A percentile compares a stretch with the other conserved stretches of the same genome.
Conservation (phyloP, 179 eudicot species). For the Beta lomatogona region DNA sequence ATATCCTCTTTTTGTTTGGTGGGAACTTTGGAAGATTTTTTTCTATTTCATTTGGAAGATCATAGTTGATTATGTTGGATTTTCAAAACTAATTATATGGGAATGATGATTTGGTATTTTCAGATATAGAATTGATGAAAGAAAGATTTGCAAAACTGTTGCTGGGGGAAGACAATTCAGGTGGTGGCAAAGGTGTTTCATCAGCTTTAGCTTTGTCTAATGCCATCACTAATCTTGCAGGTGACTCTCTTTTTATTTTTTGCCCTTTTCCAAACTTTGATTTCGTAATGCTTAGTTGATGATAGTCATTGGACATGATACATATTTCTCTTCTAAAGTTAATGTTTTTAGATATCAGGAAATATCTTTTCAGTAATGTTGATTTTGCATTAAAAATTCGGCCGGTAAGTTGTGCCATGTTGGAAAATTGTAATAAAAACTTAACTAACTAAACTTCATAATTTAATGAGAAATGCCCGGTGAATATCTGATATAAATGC, state of each 20-base stretch:
- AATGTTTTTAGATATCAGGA: too few species aligned
- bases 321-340: too few species aligned
- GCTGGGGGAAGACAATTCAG: constrained; percentile 89
- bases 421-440: too few species aligned
- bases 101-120: not conserved
- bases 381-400: too few species aligned
- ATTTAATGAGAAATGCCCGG: too few species aligned
- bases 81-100: too few species aligned
- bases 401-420: too few species aligned
- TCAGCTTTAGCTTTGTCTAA: constrained; percentile 93
- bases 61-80: not conserved
- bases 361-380: too few species aligned
- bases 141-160: constrained; percentile 77
- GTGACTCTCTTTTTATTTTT: constrained; percentile 29
- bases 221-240: constrained; percentile 91
- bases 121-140: constrained; percentile 75
- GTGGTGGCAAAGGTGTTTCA: constrained; percentile 92
- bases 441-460: too few species aligned
- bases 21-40: too few species aligned
- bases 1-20: too few species aligned
- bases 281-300: not conserved
- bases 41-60: not conserved
- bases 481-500: too few species aligned
- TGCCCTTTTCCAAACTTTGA: not conserved
- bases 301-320: not conserved